phyloP scores from a whole-genome alignment of 2,329 filamentous ascomycete species.

The Aurifilum marmelostoma region DNA sequence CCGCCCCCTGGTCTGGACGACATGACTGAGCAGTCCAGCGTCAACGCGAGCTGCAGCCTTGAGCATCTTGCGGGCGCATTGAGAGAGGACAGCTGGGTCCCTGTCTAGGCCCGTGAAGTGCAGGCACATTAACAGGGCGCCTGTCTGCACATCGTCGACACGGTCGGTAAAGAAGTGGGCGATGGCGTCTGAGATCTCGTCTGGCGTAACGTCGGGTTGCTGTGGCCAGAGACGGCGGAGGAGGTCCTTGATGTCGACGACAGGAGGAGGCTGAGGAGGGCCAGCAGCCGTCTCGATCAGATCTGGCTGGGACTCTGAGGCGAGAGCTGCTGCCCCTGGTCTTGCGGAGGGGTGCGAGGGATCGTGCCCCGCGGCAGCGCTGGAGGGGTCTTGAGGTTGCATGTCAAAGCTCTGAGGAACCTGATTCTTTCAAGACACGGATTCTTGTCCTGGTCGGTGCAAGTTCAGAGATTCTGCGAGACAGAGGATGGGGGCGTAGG shows the following conservation, averaged over 20 bases:
- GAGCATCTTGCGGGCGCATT: constrained; percentile 84
- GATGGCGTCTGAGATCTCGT: constrained; percentile 88
- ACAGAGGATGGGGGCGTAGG: background rate
- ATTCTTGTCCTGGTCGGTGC: background rate
- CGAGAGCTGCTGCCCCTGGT: background rate
- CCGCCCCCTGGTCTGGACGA: constrained; percentile 63
- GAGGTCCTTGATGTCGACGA: constrained; percentile 69
- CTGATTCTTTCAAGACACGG: background rate
- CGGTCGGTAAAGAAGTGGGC: constrained; percentile 89
- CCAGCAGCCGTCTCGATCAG: constrained; percentile 23
- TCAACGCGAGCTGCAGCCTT: constrained; percentile 76
- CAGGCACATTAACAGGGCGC: constrained; percentile 84
- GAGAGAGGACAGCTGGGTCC: constrained; percentile 81
- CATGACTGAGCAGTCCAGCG: constrained; percentile 58
- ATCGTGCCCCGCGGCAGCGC: background rate
- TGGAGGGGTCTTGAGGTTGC: background rate
- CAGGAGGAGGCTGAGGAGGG: constrained; percentile 27
- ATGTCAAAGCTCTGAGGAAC: background rate
- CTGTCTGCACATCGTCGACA: constrained; percentile 85
- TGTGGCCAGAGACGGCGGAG: constrained; percentile 70
- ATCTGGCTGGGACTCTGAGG: constrained; percentile 23
- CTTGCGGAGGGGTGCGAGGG: background rate
- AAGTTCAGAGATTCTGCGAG: background rate
- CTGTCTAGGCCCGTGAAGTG: constrained; percentile 90
- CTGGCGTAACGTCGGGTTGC: constrained; percentile 62